Conservation (phyloP, 192 early-diverging fungal species). For the Radiomyces spectabilis region DNA sequence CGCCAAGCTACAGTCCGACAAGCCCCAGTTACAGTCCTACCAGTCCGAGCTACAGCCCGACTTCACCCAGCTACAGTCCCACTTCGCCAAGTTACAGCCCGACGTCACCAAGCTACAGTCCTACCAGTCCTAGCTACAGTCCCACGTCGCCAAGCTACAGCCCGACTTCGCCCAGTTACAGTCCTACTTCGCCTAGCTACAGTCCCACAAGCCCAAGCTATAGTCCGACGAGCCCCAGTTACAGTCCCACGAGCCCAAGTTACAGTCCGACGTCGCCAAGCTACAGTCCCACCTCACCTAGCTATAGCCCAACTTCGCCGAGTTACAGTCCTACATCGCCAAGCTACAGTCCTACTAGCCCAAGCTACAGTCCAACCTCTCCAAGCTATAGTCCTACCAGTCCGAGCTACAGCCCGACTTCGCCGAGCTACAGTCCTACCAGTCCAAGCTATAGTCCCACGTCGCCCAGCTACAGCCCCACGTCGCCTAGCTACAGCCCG, state of each 20-base stretch:
- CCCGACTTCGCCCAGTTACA: slow-evolving; percentile 67
- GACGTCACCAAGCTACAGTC: slow-evolving; percentile 59
- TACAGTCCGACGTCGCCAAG: slow-evolving; percentile 72
- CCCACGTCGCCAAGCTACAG: slow-evolving; percentile 73
- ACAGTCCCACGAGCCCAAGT: slow-evolving; percentile 69
- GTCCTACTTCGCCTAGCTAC: slow-evolving; percentile 46
- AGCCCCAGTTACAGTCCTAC: slow-evolving; percentile 64
- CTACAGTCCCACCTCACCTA: slow-evolving; percentile 66
- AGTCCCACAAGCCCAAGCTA: too few relatives aligned
- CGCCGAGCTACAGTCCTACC: slow-evolving; percentile 44
- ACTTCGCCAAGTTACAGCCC: slow-evolving; percentile 56
- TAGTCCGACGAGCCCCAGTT: slow-evolving; percentile 68
- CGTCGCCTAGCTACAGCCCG: slow-evolving; percentile 58
- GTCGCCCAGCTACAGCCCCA: too few relatives aligned
- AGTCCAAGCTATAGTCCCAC: slow-evolving; percentile 54
- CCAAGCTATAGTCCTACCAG: slow-evolving; percentile 67
- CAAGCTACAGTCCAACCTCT: slow-evolving; percentile 66
- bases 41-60: slow-evolving; percentile 54
- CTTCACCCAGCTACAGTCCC: slow-evolving; percentile 61
- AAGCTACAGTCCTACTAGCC: slow-evolving; percentile 46
- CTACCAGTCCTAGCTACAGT: slow-evolving; percentile 61
- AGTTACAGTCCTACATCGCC: slow-evolving; percentile 58
- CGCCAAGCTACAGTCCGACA: slow-evolving; percentile 72
- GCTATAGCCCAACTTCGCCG: slow-evolving; percentile 66
- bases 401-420: slow-evolving; percentile 60